Conservation (phyloP, 129 eudicot genomes). For the Logfia minima region DNA sequence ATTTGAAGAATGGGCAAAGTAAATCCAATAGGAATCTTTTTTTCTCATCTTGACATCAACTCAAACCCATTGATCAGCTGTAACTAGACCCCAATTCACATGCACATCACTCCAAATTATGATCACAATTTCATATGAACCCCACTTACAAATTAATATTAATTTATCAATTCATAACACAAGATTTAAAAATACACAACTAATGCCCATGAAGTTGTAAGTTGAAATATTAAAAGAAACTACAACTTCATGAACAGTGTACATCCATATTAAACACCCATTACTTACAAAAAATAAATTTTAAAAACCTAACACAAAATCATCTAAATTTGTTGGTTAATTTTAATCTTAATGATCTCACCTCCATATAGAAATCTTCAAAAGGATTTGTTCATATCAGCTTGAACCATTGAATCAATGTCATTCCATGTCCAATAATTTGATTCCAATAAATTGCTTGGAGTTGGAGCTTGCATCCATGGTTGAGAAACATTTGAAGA, state of each 20-base stretch:
- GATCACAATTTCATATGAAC: constrained; percentile 20
- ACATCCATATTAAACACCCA: constrained; percentile 25
- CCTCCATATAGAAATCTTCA: constrained; percentile 46
- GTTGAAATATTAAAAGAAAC: constrained; percentile 51
- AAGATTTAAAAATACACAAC: not conserved
- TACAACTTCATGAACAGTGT: constrained; percentile 45
- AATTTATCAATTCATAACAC: constrained; percentile 17
- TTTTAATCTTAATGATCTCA: not conserved
- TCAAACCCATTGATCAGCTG: constrained; percentile 46
- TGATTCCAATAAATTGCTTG: constrained; percentile 37
- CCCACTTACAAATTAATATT: constrained; percentile 10
- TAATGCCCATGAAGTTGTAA: constrained; percentile 44
- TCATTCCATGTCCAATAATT: constrained; percentile 82
- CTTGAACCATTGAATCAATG: constrained; percentile 46
- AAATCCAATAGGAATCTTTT: constrained; percentile 62
- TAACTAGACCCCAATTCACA: constrained; percentile 44
- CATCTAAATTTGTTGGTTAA: constrained; percentile 29
- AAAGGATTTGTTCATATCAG: constrained; percentile 65
- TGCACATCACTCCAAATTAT: constrained; percentile 44
- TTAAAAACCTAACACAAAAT: constrained; percentile 16
- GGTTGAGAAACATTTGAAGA: constrained; percentile 37
- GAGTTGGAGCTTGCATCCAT: constrained; percentile 43
- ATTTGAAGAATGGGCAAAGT: constrained; percentile 32
- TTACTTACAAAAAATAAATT: constrained; percentile 22
- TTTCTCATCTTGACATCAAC: constrained; percentile 50